Evolutionary conservation across 2,329 filamentous ascomycete genomes (phyloP), one percentile per base, ranked within the genome.

Genomic region (Fonsecaea erecta): DNA sequence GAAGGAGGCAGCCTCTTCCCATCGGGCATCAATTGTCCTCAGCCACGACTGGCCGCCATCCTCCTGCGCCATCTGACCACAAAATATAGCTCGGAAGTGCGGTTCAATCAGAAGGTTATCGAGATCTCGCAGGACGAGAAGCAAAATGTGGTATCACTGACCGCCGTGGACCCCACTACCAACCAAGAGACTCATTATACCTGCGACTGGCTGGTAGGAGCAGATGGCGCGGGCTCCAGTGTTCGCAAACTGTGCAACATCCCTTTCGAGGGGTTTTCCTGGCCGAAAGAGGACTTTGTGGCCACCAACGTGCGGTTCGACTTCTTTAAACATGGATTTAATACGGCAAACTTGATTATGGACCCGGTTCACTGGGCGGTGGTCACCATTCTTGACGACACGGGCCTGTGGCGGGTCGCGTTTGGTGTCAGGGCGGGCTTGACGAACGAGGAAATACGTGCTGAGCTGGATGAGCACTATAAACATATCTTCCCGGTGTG

Each of bases 1-100:
- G 73, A 78, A 58, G 73, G 75, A 52, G 77, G 83, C 73, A 79
- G 78, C 0, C 77, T 79, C 0, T 71, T 84, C 26, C 79, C 81
- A 1, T 71, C 83, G 3, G 78, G 80, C 56, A 68, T 69, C 37
- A 64, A 69, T 43, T 67, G 64, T 40, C 61, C 61, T 30, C 67
- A 69, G 48, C 67, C 67, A 12, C 52, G 60, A 60, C 62, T 69
- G 21, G 64, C 64, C 8, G 53, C 43, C 3, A 67, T 69, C 16
- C 54, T 69, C 9, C 55, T 64, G 21, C 52, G 40, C 24, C 66
- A 68, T 56, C 56, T 68, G 4, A 69, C 64, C 4, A 66, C 64
- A 9, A 54, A 58, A 30, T 67, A 69, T 51, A 51, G 64, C 32
- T 62, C 61, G 24, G 24, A 67, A 34, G 66, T 65, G 12, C 58